Conservation (phyloP, 371 early-diverging fungal species). For the Paraphysoderma sedebokerense region DNA sequence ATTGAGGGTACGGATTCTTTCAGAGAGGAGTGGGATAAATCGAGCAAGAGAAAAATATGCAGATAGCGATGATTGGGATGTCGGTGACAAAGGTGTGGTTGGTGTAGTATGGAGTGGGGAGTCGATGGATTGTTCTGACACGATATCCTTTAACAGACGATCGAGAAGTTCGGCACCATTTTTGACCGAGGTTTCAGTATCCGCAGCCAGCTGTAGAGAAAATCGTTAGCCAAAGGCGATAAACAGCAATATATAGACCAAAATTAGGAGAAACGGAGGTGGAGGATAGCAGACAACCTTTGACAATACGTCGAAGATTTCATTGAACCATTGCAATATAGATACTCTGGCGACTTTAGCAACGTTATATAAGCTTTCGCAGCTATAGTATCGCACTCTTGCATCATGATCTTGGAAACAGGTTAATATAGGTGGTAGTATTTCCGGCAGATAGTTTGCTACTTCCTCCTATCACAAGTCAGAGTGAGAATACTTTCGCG, state of each 20-base stretch:
- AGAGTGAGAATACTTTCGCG: not conserved
- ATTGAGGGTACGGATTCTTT: conserved; percentile 70
- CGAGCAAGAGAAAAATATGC: conserved; percentile 60
- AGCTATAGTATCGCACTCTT: conserved; percentile 81
- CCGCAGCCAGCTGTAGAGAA: conserved; percentile 43
- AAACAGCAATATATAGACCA: not conserved
- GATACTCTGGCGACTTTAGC: conserved; percentile 74
- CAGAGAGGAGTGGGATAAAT: conserved; percentile 73
- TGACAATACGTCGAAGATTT: conserved; percentile 78
- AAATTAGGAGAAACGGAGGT: not conserved
- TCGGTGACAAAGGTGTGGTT: conserved; percentile 40
- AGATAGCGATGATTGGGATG: no score
- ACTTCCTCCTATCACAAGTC: conserved; percentile 26
- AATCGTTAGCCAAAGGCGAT: not conserved
- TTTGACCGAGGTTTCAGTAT: conserved; percentile 67
- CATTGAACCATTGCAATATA: conserved; percentile 73
- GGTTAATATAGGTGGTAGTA: conserved; percentile 76
- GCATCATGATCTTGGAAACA: conserved; percentile 75
- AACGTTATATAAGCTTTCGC: conserved; percentile 89
- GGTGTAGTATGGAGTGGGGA: no score
- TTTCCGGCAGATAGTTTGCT: conserved; percentile 42
- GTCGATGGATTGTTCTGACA: conserved; percentile 70
- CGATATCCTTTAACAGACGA: conserved; percentile 79
- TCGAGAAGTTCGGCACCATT: conserved; percentile 78
- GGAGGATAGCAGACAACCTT: conserved; percentile 32